Base-by-base conservation (phyloP, 2,329 filamentous ascomycete species). In the Purpureocillium takamizusanense region DNA sequence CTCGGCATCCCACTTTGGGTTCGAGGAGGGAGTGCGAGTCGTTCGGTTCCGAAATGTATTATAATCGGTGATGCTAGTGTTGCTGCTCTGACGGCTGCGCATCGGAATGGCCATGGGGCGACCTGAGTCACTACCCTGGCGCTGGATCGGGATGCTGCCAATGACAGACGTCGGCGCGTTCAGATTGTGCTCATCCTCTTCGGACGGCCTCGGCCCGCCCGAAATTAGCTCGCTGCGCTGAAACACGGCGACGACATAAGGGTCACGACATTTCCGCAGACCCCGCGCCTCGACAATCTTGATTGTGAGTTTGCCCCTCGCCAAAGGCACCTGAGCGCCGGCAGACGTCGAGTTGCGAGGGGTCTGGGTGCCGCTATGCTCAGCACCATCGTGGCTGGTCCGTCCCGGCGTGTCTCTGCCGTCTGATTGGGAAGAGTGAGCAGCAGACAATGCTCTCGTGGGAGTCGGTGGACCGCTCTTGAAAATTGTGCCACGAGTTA, bases 141-240 rank as follows among this genome's bases (percentile, higher is more conserved):
- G 74, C 51, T 78, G 74, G 42, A 82, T 80, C 1, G 77, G 67
- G 40, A 80, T 69, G 21, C 75, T 72, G 28, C 74, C 72, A 39
- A 67, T 56, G 34, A 51, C 67, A 50, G 65, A 72, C 47, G 72
- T 76, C n/a, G 61, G 56, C 28, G 60, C 52, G 30, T 51, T 54
- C 17, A 66, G 46, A 41, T 71, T 54, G 39, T 81, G 76, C 33
- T 80, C 77, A 28, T 77, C 72, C 33, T 83, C 21, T 25, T 25
- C 81, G 17, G 72, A 63, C 39, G 70, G 69, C 28, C 81, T 77
- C 11, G 89, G 86, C 3, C 87, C 87, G 40, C 86, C 83, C 1
- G 92, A 97, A 40, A 98, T 95, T 51, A 94, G 83, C 60, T 98
- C 92, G 55, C 90, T 95, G 59, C 87, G 85, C 60, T 98, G 92